Evolutionary conservation across 345 rosid species (phyloP).

Genomic region (Draba incana): DNA sequence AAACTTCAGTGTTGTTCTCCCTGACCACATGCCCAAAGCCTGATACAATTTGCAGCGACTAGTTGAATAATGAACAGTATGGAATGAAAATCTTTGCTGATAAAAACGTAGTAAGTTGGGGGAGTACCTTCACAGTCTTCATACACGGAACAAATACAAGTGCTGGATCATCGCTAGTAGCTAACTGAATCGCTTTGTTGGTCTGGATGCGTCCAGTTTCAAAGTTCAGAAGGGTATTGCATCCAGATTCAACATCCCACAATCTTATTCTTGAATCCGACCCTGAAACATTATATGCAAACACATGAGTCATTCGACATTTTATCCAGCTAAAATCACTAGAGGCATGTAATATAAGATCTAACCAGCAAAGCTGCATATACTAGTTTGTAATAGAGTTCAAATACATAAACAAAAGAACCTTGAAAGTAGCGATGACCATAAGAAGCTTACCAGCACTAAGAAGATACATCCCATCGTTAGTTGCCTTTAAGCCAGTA

Average conservation of each 20-base stretch:
- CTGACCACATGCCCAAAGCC: conserved; percentile 90
- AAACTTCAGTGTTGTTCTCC: conserved; percentile 57
- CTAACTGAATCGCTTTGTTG: conserved; percentile 70
- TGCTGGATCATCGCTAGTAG: conserved; percentile 65
- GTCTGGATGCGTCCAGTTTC: conserved; percentile 86
- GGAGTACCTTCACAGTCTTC: conserved; percentile 68
- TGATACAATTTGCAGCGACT: conserved; percentile 38
- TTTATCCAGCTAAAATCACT: conserved; percentile 7
- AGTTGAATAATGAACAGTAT: conserved; percentile 12
- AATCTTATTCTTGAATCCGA: conserved; percentile 93
- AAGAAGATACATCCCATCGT: conserved; percentile 90
- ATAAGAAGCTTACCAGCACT: conserved; percentile 72
- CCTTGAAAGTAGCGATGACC: conserved; percentile 20
- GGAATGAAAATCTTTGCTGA: conserved; percentile 3
- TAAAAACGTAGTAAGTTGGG: conserved; percentile 28
- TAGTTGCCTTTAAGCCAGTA: conserved; percentile 79
- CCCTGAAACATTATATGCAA: conserved; percentile 49
- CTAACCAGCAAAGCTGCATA: conserved; percentile 5
- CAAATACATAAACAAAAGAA: conserved; percentile 5
- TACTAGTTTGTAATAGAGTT: conserved; percentile 5
- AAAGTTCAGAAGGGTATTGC: conserved; percentile 90
- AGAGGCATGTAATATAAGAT: background rate
- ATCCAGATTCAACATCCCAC: conserved; percentile 93
- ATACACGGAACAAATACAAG: conserved; percentile 86
- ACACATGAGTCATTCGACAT: conserved; percentile 4